Evolutionary conservation across 2,329 filamentous ascomycete genomes (phyloP).

Genomic region (Apiospora saccharicola): DNA sequence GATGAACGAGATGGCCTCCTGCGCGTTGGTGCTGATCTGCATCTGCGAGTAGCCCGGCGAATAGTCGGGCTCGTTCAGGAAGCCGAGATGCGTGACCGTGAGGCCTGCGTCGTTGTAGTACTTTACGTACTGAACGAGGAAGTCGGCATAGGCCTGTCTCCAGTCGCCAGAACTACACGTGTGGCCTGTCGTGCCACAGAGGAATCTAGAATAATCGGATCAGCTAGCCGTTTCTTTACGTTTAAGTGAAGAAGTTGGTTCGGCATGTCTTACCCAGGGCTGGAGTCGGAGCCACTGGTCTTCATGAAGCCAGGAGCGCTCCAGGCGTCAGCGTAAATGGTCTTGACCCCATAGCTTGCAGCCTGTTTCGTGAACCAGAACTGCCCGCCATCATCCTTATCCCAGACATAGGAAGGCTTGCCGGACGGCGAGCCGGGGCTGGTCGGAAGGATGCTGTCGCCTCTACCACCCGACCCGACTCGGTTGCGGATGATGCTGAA

Average conservation of each 20-base stretch:
- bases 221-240: not conserved
- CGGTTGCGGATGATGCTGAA: slow-evolving; percentile 59
- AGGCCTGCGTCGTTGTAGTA: slow-evolving; percentile 54
- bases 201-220: slow-evolving; percentile 31
- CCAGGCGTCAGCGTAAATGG: slow-evolving; percentile 55
- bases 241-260: not conserved
- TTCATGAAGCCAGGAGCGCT: slow-evolving; percentile 58
- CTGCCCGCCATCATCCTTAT: slow-evolving; percentile 56
- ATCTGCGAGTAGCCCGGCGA: slow-evolving; percentile 47
- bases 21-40: slow-evolving; percentile 42
- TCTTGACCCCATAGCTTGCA: slow-evolving; percentile 46
- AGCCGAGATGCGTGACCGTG: slow-evolving; percentile 54
- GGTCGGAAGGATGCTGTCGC: slow-evolving; percentile 50
- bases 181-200: slow-evolving; percentile 50
- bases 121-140: slow-evolving; percentile 55
- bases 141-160: slow-evolving; percentile 57
- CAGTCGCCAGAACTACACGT: slow-evolving; percentile 52
- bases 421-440: slow-evolving; percentile 51
- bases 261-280: slow-evolving; percentile 29
- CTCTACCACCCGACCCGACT: slow-evolving; percentile 48
- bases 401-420: slow-evolving; percentile 53
- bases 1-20: slow-evolving; percentile 39
- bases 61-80: slow-evolving; percentile 52
- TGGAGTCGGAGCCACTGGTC: slow-evolving; percentile 48
- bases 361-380: slow-evolving; percentile 60